phyloP scores from a whole-genome alignment of 2,329 filamentous ascomycete genomes.

The Talaromyces verruculosus region DNA sequence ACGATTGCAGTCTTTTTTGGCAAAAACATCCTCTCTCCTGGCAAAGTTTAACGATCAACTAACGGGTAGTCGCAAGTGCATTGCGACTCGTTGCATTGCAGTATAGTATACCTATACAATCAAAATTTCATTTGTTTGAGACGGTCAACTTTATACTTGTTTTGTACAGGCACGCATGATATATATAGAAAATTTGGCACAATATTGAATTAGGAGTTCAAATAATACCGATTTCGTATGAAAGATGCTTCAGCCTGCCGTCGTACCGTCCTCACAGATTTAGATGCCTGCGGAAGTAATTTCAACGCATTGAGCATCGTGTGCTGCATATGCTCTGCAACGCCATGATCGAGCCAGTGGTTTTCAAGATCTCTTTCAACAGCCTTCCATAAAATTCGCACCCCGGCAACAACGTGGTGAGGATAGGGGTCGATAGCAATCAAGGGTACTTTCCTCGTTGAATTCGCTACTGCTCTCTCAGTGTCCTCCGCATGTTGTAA shows the following conservation, averaged over 20 bases:
- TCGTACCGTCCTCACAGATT: slow-evolving; percentile 29
- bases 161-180: neutral
- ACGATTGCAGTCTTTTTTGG: neutral
- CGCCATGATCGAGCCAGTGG: slow-evolving; percentile 28
- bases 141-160: neutral
- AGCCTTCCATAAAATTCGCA: slow-evolving; percentile 32
- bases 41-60: neutral
- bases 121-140: neutral
- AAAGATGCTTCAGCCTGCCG: slow-evolving; percentile 23
- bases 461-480: slow-evolving; percentile 10
- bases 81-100: neutral
- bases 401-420: slow-evolving; percentile 32
- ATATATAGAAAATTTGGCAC: neutral
- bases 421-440: slow-evolving; percentile 35
- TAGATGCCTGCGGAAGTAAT: slow-evolving; percentile 33
- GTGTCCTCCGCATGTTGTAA: neutral
- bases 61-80: neutral
- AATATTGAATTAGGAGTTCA: neutral
- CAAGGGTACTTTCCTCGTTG: slow-evolving; percentile 25
- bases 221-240: slow-evolving; percentile 3
- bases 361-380: slow-evolving; percentile 29
- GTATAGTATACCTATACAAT: neutral
- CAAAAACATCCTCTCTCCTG: neutral
- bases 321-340: slow-evolving; percentile 27
- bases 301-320: slow-evolving; percentile 29